Base-by-base conservation (phyloP, 1,284 basidiomycete genomes). In the Sphaerobolus stellatus region DNA sequence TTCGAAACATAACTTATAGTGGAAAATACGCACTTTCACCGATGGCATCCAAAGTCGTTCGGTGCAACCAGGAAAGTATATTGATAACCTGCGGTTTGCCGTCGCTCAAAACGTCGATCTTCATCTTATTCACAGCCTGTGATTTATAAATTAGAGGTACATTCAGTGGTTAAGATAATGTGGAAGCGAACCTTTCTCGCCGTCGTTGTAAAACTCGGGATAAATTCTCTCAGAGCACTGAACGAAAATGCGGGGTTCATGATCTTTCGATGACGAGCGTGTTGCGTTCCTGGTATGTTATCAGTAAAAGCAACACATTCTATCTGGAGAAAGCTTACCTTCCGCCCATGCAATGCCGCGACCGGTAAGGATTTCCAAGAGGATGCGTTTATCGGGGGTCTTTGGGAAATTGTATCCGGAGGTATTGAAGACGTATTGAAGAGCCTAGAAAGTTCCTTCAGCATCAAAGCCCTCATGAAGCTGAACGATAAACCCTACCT, bases 401-500 rank as follows among this genome's bases (percentile, higher is more conserved):
- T 76, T 78, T 5, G 66, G 66, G 57, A 69, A 79, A 47, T 62
- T 63, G 59, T 76, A 75, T 0, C 69, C 71, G 0, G 72, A 72
- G 1, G 69, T 71, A 29, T 70, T 67, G 50, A 72, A 68, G 28
- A 77, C 72, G 57, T 71, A 67, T 51, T 75, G 74, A 8, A 76
- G 58, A 4, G 74, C 73, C 57, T 76, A 75, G 14, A 43, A 3
- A 38, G n/a, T 3, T 16, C 36, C n/a, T n/a, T n/a, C 22, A 38
- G 22, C 36, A 7, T 3, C n/a, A n/a, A n/a, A n/a, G n/a, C n/a
- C n/a, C n/a, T n/a, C n/a, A n/a, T n/a, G n/a, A n/a, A n/a, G n/a
- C n/a, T n/a, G n/a, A n/a, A n/a, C n/a, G n/a, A n/a, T n/a, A n/a
- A n/a, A 22, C 28, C 20, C 28, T 43, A 43, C 41, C 41, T 43